Conservation (phyloP, 257 asterid genomes). For the Nicotiana tabacum region DNA sequence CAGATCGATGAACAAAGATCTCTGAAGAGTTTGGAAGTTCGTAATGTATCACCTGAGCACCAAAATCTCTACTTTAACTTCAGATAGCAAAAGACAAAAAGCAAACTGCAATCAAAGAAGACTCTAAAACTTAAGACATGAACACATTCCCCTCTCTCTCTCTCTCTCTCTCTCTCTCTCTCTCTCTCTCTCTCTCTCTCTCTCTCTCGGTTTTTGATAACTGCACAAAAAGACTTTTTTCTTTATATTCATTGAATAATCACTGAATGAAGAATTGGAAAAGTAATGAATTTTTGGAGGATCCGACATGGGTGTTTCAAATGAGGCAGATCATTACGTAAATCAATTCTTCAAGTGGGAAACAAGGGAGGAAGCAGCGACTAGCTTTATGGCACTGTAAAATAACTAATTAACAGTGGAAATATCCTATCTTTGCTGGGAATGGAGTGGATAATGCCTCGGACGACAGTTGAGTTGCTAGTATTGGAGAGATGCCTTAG, state of each 20-base stretch:
- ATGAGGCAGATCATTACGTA: background rate
- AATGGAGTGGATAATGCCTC: background rate
- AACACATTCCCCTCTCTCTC: background rate
- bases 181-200: background rate
- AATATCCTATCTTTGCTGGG: background rate
- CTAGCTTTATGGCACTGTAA: background rate
- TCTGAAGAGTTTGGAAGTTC: constrained; percentile 88
- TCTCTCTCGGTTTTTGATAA: background rate
- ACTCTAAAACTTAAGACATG: background rate
- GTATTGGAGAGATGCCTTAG: background rate
- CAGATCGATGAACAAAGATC: constrained; percentile 89
- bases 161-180: background rate
- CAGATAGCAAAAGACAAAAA: background rate
- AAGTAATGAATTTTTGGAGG: too few species aligned
- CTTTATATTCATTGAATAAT: background rate
- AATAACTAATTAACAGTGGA: background rate
- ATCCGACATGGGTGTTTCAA: too few species aligned
- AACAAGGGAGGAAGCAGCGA: background rate
- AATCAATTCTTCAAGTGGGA: background rate
- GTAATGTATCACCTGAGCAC: constrained; percentile 77
- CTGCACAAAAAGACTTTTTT: background rate
- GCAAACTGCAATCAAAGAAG: background rate
- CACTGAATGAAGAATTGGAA: background rate
- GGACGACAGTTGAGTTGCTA: background rate
- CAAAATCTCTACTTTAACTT: constrained; percentile 9